Evolutionary conservation across 257 asterid genomes (phyloP), one percentile per base, ranked within the genome.

Genomic region (Przewalskia tangutica): DNA sequence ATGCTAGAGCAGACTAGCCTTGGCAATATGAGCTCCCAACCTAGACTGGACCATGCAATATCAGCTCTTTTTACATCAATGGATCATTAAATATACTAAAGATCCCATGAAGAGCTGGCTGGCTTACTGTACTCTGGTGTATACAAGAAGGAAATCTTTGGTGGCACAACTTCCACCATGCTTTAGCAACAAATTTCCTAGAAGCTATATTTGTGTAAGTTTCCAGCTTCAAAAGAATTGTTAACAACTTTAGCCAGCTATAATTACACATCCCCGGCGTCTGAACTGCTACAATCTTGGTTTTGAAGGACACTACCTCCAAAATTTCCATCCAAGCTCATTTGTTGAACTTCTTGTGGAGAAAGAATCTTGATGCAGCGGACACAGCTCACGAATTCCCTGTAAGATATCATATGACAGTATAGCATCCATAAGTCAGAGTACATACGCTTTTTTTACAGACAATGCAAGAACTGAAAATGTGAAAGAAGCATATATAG

Each of bases 251-350:
- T 76, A 2, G 51, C 77, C 80, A 50, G 71, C 88, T 89, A 90
- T 83, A 83, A 14, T 86, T 73, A 89, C 87, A 83, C 89, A 20
- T 83, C 85, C 54, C 91, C 96, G 42, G 92, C 93, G 17, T 94
- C 98, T 5, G 98, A 94, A 86, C 97, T 93, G 91, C 98, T 91
- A 83, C 97, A 95, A 81, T 95, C 96, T 86, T 93, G 97, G 81
- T 92, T 87, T 73, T 85, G 92, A 82, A 75, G 80, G 13, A 91
- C 93, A 77, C 56, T 85, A 81, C 88, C 89, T 70, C 97, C 95
- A 76, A 93, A 90, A 85, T 92, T 98, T 81, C 97, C 98, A 86
- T 95, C 98, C 91, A 93, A 89, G 85, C 97, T 95, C 97, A 95
- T 92, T 77, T 95, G 96, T 62, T 93, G 97, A 77, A 95, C 98